Percentiles rank a stretch among this genome's conserved stretches.
Evolutionary conservation across 2,329 filamentous ascomycete genomes (phyloP).

Genomic region (Scedosporium minutisporum): DNA sequence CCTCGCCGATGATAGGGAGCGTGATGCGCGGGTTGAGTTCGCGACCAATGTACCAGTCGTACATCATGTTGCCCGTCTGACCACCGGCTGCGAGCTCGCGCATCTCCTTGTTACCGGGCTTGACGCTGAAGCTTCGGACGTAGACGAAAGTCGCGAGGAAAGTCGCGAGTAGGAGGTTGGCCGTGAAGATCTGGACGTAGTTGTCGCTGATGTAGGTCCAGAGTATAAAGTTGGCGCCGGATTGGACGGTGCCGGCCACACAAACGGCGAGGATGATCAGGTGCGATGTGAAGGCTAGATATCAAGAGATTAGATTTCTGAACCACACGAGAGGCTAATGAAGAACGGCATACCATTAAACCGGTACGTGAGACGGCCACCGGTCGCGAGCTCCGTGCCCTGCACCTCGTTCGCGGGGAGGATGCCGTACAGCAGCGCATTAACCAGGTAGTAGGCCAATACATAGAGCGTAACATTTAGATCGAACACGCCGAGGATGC

Average conservation of each 20-base stretch:
- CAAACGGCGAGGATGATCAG: conserved; percentile 61
- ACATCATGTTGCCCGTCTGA: conserved; percentile 72
- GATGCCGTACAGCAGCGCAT: conserved; percentile 62
- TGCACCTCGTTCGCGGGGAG: conserved; percentile 65
- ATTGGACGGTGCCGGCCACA: conserved; percentile 62
- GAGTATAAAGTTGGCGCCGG: conserved; percentile 73
- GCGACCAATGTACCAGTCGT: conserved; percentile 95
- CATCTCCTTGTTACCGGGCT: conserved; percentile 58
- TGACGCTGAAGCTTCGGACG: conserved; percentile 70
- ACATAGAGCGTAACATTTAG: conserved; percentile 60
- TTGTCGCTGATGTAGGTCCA: conserved; percentile 94
- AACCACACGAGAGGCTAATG: neutral
- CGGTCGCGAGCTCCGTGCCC: conserved; percentile 60
- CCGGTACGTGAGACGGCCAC: conserved; percentile 70
- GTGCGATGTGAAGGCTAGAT: conserved; percentile 63
- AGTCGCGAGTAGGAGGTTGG: conserved; percentile 70
- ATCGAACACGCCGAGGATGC: conserved; percentile 61
- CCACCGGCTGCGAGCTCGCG: conserved; percentile 78
- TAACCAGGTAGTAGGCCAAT: conserved; percentile 69
- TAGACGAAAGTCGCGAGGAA: conserved; percentile 71
- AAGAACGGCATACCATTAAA: conserved; percentile 53
- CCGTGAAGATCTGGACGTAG: conserved; percentile 75
- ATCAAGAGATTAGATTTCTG: neutral
- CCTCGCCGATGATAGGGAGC: conserved; percentile 68
- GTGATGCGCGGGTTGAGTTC: conserved; percentile 84